A percentile compares a stretch with the other conserved stretches of the same genome.
Evolutionary conservation across 1,284 basidiomycete species (phyloP).

Genomic region (Inonotus obliquus): DNA sequence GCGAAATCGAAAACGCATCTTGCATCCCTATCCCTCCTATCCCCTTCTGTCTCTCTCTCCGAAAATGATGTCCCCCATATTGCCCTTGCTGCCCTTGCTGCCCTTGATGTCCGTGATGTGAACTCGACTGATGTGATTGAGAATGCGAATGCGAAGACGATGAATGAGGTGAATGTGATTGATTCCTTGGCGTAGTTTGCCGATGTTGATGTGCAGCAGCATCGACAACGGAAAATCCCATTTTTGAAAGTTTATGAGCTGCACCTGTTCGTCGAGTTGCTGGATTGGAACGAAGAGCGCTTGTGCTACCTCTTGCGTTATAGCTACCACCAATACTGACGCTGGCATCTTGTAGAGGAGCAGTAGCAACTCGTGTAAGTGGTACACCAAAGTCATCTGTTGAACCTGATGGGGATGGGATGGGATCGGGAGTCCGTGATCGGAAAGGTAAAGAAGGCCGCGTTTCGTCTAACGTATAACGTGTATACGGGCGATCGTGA

Average conservation of each 20-base stretch:
- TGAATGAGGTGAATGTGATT: not conserved
- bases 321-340: not conserved
- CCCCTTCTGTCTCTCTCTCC: not conserved
- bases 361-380: conserved; percentile 18
- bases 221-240: conserved; percentile 17
- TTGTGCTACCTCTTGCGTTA: not conserved
- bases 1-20: not conserved
- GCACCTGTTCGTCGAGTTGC: conserved; percentile 1
- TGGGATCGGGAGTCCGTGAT: conserved; percentile 14
- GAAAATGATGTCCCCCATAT: not conserved
- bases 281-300: not conserved
- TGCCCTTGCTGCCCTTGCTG: no score
- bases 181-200: not conserved
- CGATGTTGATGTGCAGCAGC: conserved; percentile 3
- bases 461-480: conserved; percentile 7
- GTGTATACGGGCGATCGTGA: not conserved
- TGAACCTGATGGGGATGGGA: not conserved
- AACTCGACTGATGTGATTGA: no score
- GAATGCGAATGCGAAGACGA: no score
- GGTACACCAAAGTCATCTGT: conserved; percentile 10
- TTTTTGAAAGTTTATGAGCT: conserved; percentile 14
- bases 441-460: conserved; percentile 7
- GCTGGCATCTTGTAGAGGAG: conserved; percentile 9
- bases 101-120: no score
- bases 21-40: not conserved